Base-by-base conservation (phyloP, 129 eudicot genomes). In the Centella asiatica region DNA sequence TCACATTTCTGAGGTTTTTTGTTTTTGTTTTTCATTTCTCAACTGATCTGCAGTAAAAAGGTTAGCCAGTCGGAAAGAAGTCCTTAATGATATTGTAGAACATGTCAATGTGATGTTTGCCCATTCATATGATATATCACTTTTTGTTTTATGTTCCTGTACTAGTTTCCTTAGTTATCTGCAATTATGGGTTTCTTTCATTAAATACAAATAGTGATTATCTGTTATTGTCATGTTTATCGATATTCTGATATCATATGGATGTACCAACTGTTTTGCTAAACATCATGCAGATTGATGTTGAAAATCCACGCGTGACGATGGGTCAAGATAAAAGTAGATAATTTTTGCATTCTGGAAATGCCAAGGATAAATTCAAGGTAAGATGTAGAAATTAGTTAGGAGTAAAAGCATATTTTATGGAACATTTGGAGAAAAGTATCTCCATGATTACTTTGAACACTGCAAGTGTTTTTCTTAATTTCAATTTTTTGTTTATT, bases 271-370 rank as follows among this genome's bases (percentile, higher is more conserved):
- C 33, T 66, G 28, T 57, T 60, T 44, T 64, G n/a, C 58, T 63
- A 65, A 26, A 37, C 18, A 37, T 37, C 64, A 24, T 80, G 74
- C 85, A 93, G 99, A 93, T 93, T 80, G 99, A 93, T 82, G 99
- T 93, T 40, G 99, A 93, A 55, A 93, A 93, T 85, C 99, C 99
- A 19, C 87, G 99, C 66, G 95, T 87, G 31, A 80, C 87, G 44
- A 87, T 93, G 99, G 85, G 85, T 60, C 99, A 93, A 79, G 99
- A 93, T 74, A 93, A 87, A 82, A 93, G 99, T 69, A 72, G 99
- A 71, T 96, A 93, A 73, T 93, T 93, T 78, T 74, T 93, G 67
- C 96, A 93, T 80, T 93, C 99, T 19, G 99, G 99, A 60, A 93
- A 79, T 58, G 84, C 78, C 61, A 93, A 85, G 79, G 99, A 93